Evolutionary conservation across 352 stramenopile species (phyloP), one percentile per base, ranked within the genome.

Genomic region (Pythium myriotylum): DNA sequence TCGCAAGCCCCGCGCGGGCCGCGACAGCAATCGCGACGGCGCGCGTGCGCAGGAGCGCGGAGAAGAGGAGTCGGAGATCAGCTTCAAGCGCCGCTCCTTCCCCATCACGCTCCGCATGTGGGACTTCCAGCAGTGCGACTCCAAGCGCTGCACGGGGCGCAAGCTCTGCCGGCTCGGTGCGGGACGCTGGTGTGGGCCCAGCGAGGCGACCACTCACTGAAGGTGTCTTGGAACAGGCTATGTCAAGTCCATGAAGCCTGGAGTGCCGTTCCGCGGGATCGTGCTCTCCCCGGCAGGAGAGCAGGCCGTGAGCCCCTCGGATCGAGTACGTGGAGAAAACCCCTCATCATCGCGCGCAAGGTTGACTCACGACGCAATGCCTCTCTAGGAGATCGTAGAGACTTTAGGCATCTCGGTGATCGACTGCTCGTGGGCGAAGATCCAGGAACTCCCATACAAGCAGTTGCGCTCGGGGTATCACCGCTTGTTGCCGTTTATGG

Each of bases 371-470:
- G 47, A 26, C n/a, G n/a, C n/a, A n/a, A 26, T 5, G 16, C 61
- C 1, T 59, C 14, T 41, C 19, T 69, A 86, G 74, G 72, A 67
- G 4, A 76, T 92, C 10, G 75, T 98, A 10, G 72, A 87, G 47
- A 76, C 75, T 20, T 76, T 91, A 23, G 96, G 96, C 53, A 91
- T 98, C 57, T 97, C 91, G 23, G 93, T 97, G 23, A 98, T 99
- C 67, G 96, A 99, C 73, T 99, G 97, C 74, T 98, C 92, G n/a
- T 99, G 97, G 97, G 95, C 95, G 33, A 86, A 97, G 50, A 77
- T 99, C 20, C 86, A 97, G 62, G 96, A 98, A 70, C 88, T 99
- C 42, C 96, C 96, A 13, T 98, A 98, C 70, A 79, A 91, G 39
- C 89, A 98, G 70, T 88, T 99, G 73, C 88, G 92, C 43, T 91